Conservation (phyloP, 331 rosid species). For the Cydonia oblonga region DNA sequence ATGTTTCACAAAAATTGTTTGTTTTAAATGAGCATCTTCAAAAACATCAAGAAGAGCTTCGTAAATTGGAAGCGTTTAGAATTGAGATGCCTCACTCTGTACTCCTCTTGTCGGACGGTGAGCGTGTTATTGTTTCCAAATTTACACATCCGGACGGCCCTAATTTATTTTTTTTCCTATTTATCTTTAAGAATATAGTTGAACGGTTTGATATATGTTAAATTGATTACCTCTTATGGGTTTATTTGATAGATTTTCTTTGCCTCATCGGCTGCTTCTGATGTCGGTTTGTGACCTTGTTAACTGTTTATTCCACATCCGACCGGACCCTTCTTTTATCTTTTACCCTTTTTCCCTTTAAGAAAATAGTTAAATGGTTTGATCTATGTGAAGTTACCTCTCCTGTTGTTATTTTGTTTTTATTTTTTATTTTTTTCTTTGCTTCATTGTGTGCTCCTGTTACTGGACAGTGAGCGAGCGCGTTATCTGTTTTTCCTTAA, state of each 20-base stretch:
- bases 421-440: too few species aligned
- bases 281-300: too few species aligned
- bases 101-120: constrained; percentile 5
- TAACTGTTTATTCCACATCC: not conserved
- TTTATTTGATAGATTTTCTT: too few species aligned
- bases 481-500: too few species aligned
- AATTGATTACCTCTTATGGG: not conserved
- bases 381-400: too few species aligned
- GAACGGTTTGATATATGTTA: not conserved
- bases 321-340: not conserved
- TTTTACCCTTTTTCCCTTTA: not conserved
- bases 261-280: not conserved
- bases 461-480: too few species aligned
- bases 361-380: not conserved
- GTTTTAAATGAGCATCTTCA: not conserved
- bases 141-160: too few species aligned
- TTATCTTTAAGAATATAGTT: not conserved
- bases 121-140: not conserved
- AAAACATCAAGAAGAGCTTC: constrained; percentile 6
- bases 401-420: too few species aligned
- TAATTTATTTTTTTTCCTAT: too few species aligned
- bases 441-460: too few species aligned
- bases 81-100: constrained; percentile 1
- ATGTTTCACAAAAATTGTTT: not conserved
- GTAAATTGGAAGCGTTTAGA: not conserved